Conservation (phyloP, 208 protist species). For the Ichthyophonus hoferi region DNA sequence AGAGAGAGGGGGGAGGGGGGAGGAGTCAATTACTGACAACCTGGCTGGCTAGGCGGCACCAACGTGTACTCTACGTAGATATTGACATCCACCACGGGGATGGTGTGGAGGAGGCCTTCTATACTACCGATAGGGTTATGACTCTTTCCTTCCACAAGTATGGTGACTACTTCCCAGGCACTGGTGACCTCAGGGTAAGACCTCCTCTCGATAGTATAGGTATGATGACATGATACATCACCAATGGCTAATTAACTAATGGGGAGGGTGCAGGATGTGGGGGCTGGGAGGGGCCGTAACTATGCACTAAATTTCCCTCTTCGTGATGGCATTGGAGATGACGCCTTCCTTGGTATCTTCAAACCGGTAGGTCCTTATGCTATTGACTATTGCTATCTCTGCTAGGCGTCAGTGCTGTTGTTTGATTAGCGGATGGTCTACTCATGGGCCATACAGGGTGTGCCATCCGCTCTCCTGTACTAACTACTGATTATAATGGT, state of each 20-base stretch:
- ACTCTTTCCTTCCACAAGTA: constrained; percentile 99
- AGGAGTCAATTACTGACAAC: too few species aligned
- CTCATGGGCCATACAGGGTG: too few species aligned
- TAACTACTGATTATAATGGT: too few species aligned
- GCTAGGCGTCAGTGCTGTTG: too few species aligned
- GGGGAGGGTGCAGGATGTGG: constrained; percentile 72
- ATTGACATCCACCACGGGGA: constrained; percentile 99
- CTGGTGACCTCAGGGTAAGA: constrained; percentile 74
- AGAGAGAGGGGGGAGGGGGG: background rate
- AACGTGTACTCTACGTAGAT: constrained; percentile 98
- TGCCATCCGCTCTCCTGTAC: too few species aligned
- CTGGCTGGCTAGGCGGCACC: constrained; percentile 50
- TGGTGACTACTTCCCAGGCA: constrained; percentile 94
- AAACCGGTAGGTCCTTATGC: constrained; percentile 77
- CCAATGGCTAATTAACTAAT: background rate
- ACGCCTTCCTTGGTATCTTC: constrained; percentile 80
- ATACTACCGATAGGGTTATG: constrained; percentile 97
- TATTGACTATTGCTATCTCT: too few species aligned
- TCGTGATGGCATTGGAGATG: constrained; percentile 80
- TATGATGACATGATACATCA: background rate
- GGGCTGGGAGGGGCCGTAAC: constrained; percentile 68
- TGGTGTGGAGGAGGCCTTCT: constrained; percentile 97
- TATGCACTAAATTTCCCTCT: constrained; percentile 90
- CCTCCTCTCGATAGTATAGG: constrained; percentile 30
- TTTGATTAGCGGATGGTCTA: too few species aligned